phyloP scores from a whole-genome alignment of 345 rosid species.

The Gynandropsis gynandra region DNA sequence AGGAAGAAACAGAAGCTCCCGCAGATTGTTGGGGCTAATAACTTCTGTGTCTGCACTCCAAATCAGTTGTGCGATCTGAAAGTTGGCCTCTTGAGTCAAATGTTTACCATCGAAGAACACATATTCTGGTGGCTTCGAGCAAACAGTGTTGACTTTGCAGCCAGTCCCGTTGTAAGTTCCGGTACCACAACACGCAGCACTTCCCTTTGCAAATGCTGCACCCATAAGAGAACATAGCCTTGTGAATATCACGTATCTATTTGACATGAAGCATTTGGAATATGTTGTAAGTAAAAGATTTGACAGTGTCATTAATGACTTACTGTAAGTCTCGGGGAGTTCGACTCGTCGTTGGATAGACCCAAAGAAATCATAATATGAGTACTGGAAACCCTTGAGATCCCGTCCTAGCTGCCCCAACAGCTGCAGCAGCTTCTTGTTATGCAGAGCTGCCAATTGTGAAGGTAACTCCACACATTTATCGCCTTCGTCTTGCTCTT shows the following conservation, averaged over 20 bases:
- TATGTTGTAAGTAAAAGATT: no score
- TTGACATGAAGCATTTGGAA: no score
- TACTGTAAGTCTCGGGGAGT: neutral
- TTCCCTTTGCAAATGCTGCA: conserved; percentile 3
- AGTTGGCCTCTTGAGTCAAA: neutral
- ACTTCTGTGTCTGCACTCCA: neutral
- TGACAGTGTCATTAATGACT: neutral
- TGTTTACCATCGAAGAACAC: neutral
- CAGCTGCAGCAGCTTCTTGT: neutral
- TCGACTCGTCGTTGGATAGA: neutral
- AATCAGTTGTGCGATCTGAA: neutral
- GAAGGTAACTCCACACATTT: neutral
- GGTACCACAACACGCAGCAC: conserved; percentile 13
- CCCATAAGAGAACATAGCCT: neutral
- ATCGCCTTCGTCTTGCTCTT: neutral
- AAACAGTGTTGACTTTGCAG: neutral
- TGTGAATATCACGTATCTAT: no score
- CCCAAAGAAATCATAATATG: neutral
- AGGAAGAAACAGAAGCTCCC: neutral
- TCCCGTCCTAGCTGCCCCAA: neutral
- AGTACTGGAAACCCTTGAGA: neutral
- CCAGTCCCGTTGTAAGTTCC: conserved; percentile 6
- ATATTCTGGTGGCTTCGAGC: conserved; percentile 5
- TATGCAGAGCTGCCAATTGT: neutral
- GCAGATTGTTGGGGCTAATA: neutral